phyloP scores from a whole-genome alignment of 2,329 filamentous ascomycete species.

The Zelopaecilomyces penicillatus region DNA sequence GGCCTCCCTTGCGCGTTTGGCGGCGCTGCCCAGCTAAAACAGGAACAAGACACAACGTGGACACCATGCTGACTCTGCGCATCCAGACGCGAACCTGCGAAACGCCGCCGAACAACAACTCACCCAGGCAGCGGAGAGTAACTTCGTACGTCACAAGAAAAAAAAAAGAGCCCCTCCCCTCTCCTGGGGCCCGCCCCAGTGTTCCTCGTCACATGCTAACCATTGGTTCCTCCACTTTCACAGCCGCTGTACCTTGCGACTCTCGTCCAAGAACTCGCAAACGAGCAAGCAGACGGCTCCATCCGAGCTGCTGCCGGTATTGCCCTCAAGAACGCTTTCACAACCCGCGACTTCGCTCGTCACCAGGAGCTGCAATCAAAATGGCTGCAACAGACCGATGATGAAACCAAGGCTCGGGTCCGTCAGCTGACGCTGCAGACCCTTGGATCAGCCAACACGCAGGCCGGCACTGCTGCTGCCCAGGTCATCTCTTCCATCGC shows the following conservation, averaged over 20 bases:
- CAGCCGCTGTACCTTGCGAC: slow-evolving; percentile 89
- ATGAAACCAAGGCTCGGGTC: slow-evolving; percentile 75
- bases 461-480: slow-evolving; percentile 81
- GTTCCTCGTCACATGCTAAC: slow-evolving; percentile 16
- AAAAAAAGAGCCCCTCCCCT: slow-evolving; percentile 5
- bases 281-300: slow-evolving; percentile 72
- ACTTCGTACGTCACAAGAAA: slow-evolving; percentile 63
- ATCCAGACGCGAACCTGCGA: slow-evolving; percentile 79
- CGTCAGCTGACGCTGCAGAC: slow-evolving; percentile 89
- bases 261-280: slow-evolving; percentile 88
- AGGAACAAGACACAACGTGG: slow-evolving; percentile 10
- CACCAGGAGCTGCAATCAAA: slow-evolving; percentile 86
- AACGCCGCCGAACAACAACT: slow-evolving; percentile 92
- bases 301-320: slow-evolving; percentile 93
- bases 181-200: slow-evolving; percentile 1
- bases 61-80: slow-evolving; percentile 24
- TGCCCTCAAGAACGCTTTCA: slow-evolving; percentile 96
- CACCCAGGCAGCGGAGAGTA: slow-evolving; percentile 80
- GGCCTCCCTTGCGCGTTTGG: too few relatives aligned
- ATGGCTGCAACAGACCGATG: slow-evolving; percentile 80
- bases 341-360: slow-evolving; percentile 78
- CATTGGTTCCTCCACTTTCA: slow-evolving; percentile 8
- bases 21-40: not conserved
- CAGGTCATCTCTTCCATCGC: slow-evolving; percentile 95
- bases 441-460: slow-evolving; percentile 66